These are phyloP conservation scores for Massarina eburnea DNA, from an alignment of 2,329 filamentous ascomycete genomes.

Conservation along the genomic window DNA sequence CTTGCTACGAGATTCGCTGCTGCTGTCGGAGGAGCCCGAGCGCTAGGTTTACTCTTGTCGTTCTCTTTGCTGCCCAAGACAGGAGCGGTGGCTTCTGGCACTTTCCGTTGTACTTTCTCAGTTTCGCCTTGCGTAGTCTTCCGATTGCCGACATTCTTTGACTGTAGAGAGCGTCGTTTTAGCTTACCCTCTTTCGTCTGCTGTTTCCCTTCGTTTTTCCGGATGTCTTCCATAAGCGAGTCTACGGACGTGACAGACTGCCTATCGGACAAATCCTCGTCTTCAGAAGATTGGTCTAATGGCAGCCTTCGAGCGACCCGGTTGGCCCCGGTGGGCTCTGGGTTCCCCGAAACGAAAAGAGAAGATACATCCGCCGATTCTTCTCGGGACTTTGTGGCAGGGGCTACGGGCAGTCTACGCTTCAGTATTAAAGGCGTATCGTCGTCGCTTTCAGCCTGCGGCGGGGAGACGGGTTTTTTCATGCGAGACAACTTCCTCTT, in stretches of 20 bases:
- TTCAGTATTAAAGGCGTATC: constrained; percentile 6
- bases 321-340: no score
- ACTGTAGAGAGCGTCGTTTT: neutral
- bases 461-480: neutral
- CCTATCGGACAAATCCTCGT: constrained; percentile 6
- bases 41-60: neutral
- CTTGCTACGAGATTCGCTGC: no score
- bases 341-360: neutral
- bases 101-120: neutral
- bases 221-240: constrained; percentile 9
- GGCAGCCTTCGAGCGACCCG: constrained; percentile 11
- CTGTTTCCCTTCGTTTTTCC: constrained; percentile 1
- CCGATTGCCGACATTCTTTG: neutral
- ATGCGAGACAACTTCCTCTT: constrained; percentile 6
- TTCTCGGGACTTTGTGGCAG: neutral
- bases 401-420: neutral
- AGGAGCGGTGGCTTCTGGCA: neutral
- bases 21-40: no score
- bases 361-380: neutral
- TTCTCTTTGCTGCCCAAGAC: neutral
- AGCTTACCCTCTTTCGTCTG: neutral
- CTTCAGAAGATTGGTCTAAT: constrained; percentile 22
- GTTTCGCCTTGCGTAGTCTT: neutral
- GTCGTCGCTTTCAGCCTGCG: constrained; percentile 16
- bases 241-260: constrained; percentile 7